Base-by-base conservation (phyloP, 2,329 filamentous ascomycete genomes). In the Ceratocystiopsis sp. region DNA sequence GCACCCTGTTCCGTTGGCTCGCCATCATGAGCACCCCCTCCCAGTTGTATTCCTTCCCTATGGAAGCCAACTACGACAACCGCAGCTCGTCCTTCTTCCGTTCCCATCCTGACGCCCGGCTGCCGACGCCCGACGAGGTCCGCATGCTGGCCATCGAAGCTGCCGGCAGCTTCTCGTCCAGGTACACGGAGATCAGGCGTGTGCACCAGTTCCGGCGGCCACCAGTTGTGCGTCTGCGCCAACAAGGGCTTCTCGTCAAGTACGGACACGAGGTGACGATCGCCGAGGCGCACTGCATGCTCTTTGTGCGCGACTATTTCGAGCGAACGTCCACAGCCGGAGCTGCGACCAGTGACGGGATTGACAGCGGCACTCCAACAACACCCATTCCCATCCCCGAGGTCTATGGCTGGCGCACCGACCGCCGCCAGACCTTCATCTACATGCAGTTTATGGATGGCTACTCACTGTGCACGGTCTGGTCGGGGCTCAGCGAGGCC, bases 221-320 rank as follows among this genome's bases (percentile, higher is more conserved):
- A 2, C 33, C 38, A 6, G 38, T 43, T 9, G 7, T 14, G 33
- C 8, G 6, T 9, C 41, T 38, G 32, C n/a, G 7, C 3, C 5
- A 9, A 8, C 41, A 57, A 25, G 54, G 51, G 1, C 38, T 59
- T 16, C 15, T 54, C 40, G 53, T 59, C 37, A 60, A 60, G 44
- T 61, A 55, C 42, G 55, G 57, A 37, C 35, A 43, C 35, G 38
- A 46, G 2, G 45, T 53, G 17, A 54, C 52, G 33, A 34, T 52
- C 39, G 45, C 48, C 14, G 57, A 58, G 45, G 51, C 52, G 19
- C 44, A 54, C 42, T 45, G 38, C n/a, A 44, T 49, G 13, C 33
- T 44, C 33, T 45, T 44, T 35, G 17, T 50, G 10, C 47, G 42
- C 16, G 33, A 19, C 6, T 36, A 43, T 16, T 38, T 21, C 19